phyloP scores from a whole-genome alignment of 1,284 basidiomycete species.

The Exobasidium rhododendri region DNA sequence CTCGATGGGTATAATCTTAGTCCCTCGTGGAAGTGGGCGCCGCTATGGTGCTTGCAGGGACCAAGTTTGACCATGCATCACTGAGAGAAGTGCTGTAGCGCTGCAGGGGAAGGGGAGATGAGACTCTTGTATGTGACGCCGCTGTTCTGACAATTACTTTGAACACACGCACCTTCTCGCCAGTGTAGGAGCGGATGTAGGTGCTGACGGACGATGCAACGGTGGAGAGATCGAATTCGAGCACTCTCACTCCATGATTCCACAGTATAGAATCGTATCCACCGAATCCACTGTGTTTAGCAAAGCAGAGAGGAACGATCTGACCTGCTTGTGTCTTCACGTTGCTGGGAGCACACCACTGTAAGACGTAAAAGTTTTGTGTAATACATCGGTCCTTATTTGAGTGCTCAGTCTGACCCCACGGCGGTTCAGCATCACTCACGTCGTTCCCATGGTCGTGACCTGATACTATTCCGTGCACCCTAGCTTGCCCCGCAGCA shows the following conservation, averaged over 20 bases:
- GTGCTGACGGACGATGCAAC: conserved; percentile 13
- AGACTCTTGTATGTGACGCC: no score
- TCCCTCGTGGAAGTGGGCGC: no score
- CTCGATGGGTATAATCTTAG: no score
- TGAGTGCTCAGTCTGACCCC: no score
- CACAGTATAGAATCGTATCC: conserved; percentile 18
- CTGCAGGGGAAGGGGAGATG: background rate
- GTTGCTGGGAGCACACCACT: conserved; percentile 3
- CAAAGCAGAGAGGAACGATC: conserved; percentile 18
- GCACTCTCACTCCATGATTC: conserved; percentile 20
- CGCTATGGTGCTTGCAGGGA: background rate
- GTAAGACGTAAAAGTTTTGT: no score
- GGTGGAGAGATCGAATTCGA: conserved; percentile 16
- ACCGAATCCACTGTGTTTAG: conserved; percentile 21
- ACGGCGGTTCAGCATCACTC: no score
- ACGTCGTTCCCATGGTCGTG: conserved; percentile 21
- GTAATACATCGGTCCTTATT: no score
- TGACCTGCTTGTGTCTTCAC: background rate
- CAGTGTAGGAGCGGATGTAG: conserved; percentile 18
- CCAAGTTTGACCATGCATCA: background rate
- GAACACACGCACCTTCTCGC: conserved; percentile 11
- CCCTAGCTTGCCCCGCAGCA: conserved; percentile 12
- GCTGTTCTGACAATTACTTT: no score
- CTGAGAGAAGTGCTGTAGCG: background rate
- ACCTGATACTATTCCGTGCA: conserved; percentile 19